These are phyloP conservation scores for Fraxinus greggii DNA, from an alignment of 305 asterid species.

Conservation along the genomic window DNA sequence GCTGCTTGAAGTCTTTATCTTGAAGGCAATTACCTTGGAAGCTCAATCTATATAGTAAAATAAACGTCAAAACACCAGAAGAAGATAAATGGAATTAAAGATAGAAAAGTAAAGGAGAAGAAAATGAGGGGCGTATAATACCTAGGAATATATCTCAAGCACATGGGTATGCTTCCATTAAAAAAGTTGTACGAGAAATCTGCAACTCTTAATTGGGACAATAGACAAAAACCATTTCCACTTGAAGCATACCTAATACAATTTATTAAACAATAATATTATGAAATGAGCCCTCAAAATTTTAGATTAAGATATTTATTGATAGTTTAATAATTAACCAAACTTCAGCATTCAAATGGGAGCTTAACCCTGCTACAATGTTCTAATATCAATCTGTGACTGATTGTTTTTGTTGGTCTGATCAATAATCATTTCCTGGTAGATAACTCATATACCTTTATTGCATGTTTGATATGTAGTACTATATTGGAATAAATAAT, in stretches of 20 bases:
- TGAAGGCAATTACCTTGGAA: slow-evolving; percentile 89
- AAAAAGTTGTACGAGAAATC: slow-evolving; percentile 82
- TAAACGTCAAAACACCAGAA: slow-evolving; percentile 5
- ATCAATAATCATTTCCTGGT: neutral
- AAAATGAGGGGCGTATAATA: slow-evolving; percentile 21
- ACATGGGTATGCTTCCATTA: slow-evolving; percentile 74
- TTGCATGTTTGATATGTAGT: neutral
- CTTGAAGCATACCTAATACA: slow-evolving; percentile 59
- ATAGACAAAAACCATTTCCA: slow-evolving; percentile 64
- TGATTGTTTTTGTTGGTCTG: neutral
- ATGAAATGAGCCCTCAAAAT: slow-evolving; percentile 5
- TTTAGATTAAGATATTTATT: slow-evolving; percentile 1
- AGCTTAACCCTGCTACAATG: neutral
- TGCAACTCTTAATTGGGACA: slow-evolving; percentile 59
- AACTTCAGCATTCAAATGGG: slow-evolving; percentile 7
- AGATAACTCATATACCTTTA: neutral
- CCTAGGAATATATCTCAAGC: slow-evolving; percentile 77
- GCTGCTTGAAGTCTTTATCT: slow-evolving; percentile 66
- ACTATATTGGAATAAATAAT: neutral
- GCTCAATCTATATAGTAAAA: slow-evolving; percentile 45
- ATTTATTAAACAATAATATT: slow-evolving; percentile 9
- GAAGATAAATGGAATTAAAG: neutral
- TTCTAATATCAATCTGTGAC: neutral
- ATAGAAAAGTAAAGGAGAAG: slow-evolving; percentile 4
- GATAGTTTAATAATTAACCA: neutral